Evolutionary conservation across 2,329 filamentous ascomycete species (phyloP).

Genomic region (Oidium heveae): DNA sequence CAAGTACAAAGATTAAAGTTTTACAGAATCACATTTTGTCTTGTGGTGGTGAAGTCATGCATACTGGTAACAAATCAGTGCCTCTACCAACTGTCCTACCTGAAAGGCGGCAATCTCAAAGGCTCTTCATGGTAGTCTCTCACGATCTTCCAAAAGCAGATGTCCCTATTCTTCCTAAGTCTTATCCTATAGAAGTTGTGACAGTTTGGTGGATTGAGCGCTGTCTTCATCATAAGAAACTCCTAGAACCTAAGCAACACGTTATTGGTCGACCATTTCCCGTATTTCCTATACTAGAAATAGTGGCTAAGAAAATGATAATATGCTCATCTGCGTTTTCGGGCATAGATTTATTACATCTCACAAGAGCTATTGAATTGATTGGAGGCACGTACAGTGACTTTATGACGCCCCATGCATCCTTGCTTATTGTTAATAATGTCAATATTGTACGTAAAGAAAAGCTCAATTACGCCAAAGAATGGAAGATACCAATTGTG

Average conservation of each 20-base stretch:
- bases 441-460: conserved; percentile 30
- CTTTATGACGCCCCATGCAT: conserved; percentile 43
- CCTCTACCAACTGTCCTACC: neutral
- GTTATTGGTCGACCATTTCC: conserved; percentile 56
- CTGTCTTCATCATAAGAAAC: conserved; percentile 52
- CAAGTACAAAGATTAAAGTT: conserved; percentile 15
- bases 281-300: conserved; percentile 41
- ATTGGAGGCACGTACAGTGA: conserved; percentile 66
- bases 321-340: conserved; percentile 65
- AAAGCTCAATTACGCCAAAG: conserved; percentile 53
- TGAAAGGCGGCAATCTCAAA: neutral
- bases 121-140: conserved; percentile 19
- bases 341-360: conserved; percentile 63
- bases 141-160: conserved; percentile 15
- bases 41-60: conserved; percentile 13
- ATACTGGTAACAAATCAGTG: conserved; percentile 4
- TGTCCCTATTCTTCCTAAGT: conserved; percentile 12
- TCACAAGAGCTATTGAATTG: conserved; percentile 50
- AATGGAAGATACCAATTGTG: conserved; percentile 62
- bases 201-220: conserved; percentile 89
- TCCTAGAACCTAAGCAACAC: conserved; percentile 43
- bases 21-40: conserved; percentile 14
- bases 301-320: conserved; percentile 29
- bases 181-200: conserved; percentile 24
- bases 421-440: conserved; percentile 39